Evolutionary conservation across 495 filamentous ascomycete species (phyloP), one percentile per base, ranked within the genome.

Genomic region (Xylaria sp.): DNA sequence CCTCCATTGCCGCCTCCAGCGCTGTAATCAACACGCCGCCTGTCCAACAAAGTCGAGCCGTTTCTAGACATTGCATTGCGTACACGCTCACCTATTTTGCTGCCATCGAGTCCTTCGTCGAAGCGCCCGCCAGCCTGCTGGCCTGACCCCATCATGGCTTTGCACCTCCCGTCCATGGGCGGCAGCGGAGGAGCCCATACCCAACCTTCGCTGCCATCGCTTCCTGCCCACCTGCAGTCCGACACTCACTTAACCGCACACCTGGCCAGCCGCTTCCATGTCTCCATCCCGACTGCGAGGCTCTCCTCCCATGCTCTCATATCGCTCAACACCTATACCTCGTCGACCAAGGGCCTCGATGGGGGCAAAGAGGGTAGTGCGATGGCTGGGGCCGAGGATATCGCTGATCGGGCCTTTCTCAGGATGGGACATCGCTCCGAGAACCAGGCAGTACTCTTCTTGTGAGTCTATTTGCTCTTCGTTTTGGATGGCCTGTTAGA

Each of bases 211-310:
- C 85, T 99, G 52, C 93, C 94, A 40, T 90, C 93, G 35, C 83
- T 99, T 66, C 96, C 96, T 41, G 86, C 91, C 43, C 96, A 99
- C 86, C 86, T 95, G 40, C 96, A 98, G 83, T 97, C 95, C 67
- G 96, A 98, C 82, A 98, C 95, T 52, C 93, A 97, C 79, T 84
- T 98, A 72, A 99, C 96, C 3, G 93, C 95, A 40, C 96, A 99
- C 82, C 87, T 99, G 33, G 96, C 96, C 65, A 97, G 94, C 81
- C 93, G 96, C 43, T 99, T 97, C 78, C 96, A 99, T 84, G 90
- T 95, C 24, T 90, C 91, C 48, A 81, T 97, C 46, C 95, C 96
- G 19, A 95, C 93, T 0, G 92, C 96, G 67, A 88, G 88, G 68
- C 89, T 99, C 48, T 97, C 94, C 0, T 97, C 93, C 0, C 94